Base-by-base conservation (phyloP, 2,329 filamentous ascomycete genomes). In the Penicillium thymicola region DNA sequence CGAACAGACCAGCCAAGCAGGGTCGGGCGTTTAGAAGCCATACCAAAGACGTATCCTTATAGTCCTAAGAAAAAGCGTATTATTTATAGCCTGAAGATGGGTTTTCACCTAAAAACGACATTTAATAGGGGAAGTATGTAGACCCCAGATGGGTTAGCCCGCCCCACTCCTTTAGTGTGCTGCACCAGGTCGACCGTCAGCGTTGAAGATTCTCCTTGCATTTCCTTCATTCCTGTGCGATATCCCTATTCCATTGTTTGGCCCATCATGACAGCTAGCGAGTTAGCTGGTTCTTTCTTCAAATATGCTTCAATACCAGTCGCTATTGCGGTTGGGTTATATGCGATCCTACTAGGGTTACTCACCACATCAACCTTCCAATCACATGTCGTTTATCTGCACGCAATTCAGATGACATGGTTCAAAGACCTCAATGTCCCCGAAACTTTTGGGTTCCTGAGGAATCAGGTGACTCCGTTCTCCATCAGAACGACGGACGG, bases 371-470 rank as follows among this genome's bases (percentile, higher is more conserved):
- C 78, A 10, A 73, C 65, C 21, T 71, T 85, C 34, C 83, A 86
- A 68, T 74, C 76, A 18, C 81, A 86, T 61, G 79, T 79, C 28
- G 80, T 85, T 25, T 85, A 85, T 62, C 75, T 86, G 1, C 78
- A 86, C 62, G 71, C 73, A 2, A 70, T 84, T 7, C 78, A 77
- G 6, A 75, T 83, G 66, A 84, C 82, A 16, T 84, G 81, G 80
- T 80, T 78, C 61, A 78, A 79, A 63, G 75, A 81, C 58, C 72
- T 82, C 16, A 73, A 81, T 61, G 59, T 76, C 4, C 78, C 79
- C 1, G 79, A 82, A 61, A 65, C 71, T 38, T 81, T 76, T 70
- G 73, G 79, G 3, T 82, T 82, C 54, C 62, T 82, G 8, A 72
- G 71, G 36, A 79, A 79, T 44, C 79, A 82, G 65, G 78, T 78